Evolutionary conservation across 495 filamentous ascomycete genomes (phyloP), one percentile per base, ranked within the genome.

Genomic region (Xylaria palmicola): DNA sequence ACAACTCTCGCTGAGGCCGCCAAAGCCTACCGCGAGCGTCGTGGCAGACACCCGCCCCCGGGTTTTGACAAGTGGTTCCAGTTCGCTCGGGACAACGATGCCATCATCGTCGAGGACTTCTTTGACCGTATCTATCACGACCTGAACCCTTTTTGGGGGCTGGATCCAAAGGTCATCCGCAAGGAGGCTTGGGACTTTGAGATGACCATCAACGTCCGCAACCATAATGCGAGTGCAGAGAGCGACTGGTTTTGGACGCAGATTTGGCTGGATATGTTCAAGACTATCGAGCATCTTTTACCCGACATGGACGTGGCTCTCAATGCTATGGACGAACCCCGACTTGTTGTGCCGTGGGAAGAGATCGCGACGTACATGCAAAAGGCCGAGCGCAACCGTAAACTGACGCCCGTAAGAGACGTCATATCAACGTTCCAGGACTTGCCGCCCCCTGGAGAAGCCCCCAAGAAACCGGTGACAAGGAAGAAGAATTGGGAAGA

Each of bases 41-140:
- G 88, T 55, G 89, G 89, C 19, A 77, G 88, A 6, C 87, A 90
- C 63, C 89, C 89, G 2, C 89, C 89, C 10, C 88, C 89, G 8
- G 87, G 86, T 4, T 91, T 90, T 65, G 82, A 87, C 53, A 72
- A 72, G 39, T 92, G 89, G 89, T 89, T 84, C 67, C 71, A 78
- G 36, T 90, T 85, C 56, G 89, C 89, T 9, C 75, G 79, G 58
- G 77, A 85, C 49, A 75, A 79, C 10, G 75, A 83, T 10, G 84
- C 82, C 17, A 68, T 87, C 43, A 81, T 89, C 17, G 80, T 91
- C 36, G 89, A 91, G 61, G 88, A 90, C 62, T 85, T 85, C 60
- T 90, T 86, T 66, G 85, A 90, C 63, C 89, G 89, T 65, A 85
- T 90, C 40, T 82, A 85, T 63, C 85, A 86, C 56, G 88, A 91